phyloP scores from a whole-genome alignment of 1,284 basidiomycete species.

The Papiliotrema terrestris region DNA sequence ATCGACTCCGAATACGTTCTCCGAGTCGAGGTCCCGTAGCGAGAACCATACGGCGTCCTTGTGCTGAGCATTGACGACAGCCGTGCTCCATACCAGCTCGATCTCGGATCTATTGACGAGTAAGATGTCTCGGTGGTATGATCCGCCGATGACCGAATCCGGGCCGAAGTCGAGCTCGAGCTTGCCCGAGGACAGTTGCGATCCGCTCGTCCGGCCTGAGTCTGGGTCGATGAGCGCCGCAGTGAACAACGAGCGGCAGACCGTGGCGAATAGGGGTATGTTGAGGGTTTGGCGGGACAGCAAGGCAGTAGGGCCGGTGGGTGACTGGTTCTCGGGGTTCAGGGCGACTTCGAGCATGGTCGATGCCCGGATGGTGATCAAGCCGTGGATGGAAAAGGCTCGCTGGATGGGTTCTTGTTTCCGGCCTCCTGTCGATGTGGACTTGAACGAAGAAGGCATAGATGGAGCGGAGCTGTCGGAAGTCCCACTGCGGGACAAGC shows the following conservation, averaged over 20 bases:
- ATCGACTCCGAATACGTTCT: conserved; percentile 47
- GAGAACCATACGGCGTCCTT: conserved; percentile 46
- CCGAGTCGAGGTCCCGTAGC: conserved; percentile 45
- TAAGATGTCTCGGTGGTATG: conserved; percentile 42
- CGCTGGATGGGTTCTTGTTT: conserved; percentile 36
- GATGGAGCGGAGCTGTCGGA: conserved; percentile 13
- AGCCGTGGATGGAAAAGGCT: conserved; percentile 43
- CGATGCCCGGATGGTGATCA: conserved; percentile 36
- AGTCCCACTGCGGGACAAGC: neutral
- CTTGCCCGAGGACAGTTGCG: conserved; percentile 35
- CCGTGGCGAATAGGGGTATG: conserved; percentile 44
- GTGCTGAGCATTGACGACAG: conserved; percentile 34
- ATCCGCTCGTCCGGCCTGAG: conserved; percentile 28
- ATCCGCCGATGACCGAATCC: conserved; percentile 37
- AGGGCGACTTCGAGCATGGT: conserved; percentile 2
- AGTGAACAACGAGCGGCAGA: conserved; percentile 44
- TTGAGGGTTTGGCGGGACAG: conserved; percentile 26
- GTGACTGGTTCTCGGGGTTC: neutral
- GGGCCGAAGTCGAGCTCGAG: conserved; percentile 40
- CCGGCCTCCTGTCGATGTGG: conserved; percentile 4
- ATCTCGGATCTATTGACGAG: conserved; percentile 46
- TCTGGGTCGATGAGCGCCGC: conserved; percentile 37
- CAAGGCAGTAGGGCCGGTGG: conserved; percentile 5
- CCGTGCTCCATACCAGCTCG: conserved; percentile 42
- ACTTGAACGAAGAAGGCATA: conserved; percentile 12